Evolutionary conservation across 345 rosid genomes (phyloP).

Genomic region (Syzygium grande): DNA sequence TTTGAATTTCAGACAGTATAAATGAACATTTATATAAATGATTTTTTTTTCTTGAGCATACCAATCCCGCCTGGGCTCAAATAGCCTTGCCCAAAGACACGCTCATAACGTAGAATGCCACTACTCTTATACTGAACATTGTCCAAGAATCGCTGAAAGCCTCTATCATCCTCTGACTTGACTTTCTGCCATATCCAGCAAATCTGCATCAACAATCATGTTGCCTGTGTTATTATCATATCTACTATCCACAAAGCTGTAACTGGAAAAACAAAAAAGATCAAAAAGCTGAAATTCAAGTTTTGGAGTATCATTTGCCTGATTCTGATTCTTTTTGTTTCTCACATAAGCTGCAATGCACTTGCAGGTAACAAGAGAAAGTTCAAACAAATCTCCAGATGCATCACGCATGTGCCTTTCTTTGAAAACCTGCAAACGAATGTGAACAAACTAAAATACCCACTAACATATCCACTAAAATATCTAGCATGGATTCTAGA

Average conservation of each 20-base stretch:
- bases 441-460: neutral
- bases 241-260: neutral
- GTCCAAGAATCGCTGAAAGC: constrained; percentile 95
- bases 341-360: constrained; percentile 96
- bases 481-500: neutral
- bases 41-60: constrained; percentile 9
- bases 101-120: constrained; percentile 89
- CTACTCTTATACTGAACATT: constrained; percentile 79
- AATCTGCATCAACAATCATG: constrained; percentile 47
- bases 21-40: neutral
- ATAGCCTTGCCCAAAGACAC: constrained; percentile 85
- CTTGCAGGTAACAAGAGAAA: constrained; percentile 77
- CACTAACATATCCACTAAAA: neutral
- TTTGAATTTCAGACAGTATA: neutral
- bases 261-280: neutral
- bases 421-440: constrained; percentile 57
- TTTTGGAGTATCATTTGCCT: constrained; percentile 32
- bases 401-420: constrained; percentile 52
- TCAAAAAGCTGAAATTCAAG: neutral
- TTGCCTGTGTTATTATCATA: neutral
- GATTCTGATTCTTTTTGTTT: constrained; percentile 91
- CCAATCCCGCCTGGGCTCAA: constrained; percentile 98
- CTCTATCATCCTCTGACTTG: constrained; percentile 62
- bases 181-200: constrained; percentile 96
- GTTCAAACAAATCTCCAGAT: constrained; percentile 61